These are phyloP conservation scores for Sarocladium strictum DNA, from an alignment of 2,329 filamentous ascomycete genomes.

Conservation along the genomic window DNA sequence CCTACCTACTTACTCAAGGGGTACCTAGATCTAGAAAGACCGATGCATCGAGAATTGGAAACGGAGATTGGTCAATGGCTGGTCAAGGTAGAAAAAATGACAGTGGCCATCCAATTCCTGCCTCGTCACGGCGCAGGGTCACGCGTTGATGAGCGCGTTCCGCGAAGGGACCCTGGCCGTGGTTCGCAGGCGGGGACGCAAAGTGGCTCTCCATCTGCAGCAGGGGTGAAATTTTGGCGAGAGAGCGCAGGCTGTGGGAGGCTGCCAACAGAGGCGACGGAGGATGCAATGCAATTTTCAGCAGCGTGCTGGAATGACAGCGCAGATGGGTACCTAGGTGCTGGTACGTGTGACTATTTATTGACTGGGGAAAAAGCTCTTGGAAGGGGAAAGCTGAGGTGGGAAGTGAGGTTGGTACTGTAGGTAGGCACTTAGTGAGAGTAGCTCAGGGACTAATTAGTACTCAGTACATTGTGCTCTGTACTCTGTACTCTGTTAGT, in stretches of 20 bases:
- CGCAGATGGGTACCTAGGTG: not conserved
- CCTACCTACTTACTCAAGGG: too few species aligned
- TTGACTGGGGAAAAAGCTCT: too few species aligned
- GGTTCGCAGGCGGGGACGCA: conserved; percentile 4
- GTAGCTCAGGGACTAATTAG: too few species aligned
- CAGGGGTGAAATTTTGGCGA: not conserved
- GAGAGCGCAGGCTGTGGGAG: not conserved
- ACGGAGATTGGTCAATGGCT: not conserved
- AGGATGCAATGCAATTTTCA: too few species aligned
- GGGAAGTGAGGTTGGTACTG: not conserved
- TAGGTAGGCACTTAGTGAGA: too few species aligned
- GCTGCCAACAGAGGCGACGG: too few species aligned
- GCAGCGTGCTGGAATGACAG: not conserved
- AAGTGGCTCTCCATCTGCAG: not conserved
- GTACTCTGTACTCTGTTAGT: too few species aligned
- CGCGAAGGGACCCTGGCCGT: not conserved
- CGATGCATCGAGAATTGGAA: not conserved
- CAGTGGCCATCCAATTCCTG: not conserved
- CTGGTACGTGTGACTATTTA: too few species aligned
- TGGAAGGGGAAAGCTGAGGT: not conserved
- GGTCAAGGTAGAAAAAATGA: not conserved
- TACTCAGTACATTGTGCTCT: too few species aligned
- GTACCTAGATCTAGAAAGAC: too few species aligned
- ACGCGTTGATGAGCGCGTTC: conserved; percentile 8
- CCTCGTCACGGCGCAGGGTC: not conserved